Base-by-base conservation (phyloP, 1,284 basidiomycete genomes). In the Neotropicomus parvogracilis region DNA sequence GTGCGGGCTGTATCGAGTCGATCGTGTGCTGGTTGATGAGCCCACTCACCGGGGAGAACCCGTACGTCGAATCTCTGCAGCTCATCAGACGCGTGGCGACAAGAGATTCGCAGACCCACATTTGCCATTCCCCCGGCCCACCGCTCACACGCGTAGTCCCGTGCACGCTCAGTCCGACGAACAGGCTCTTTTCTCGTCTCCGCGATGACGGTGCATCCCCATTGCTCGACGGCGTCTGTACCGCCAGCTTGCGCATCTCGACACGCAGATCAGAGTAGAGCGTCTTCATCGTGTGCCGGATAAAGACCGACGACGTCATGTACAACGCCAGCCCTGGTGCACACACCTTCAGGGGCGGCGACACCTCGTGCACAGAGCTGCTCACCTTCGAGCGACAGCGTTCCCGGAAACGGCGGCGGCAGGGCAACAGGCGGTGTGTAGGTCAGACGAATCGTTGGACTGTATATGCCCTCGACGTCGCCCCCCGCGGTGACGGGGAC, bases 251-350 rank as follows among this genome's bases (percentile, higher is more conserved):
- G 16, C 69, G 72, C 26, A 86, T 66, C 32, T 73, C 72, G 29
- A 90, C 76, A 5, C 62, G 64, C 33, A 88, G 66, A 59, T 87
- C 79, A 13, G 81, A 75, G 60, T 88, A 88, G 13, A 90, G 65
- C 7, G 88, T 81, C 57, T 81, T 84, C 57, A 90, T 75, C 5
- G 85, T 83, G 54, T 85, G 85, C 19, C 83, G 75, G 20, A 89
- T 67, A 54, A 89, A 79, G 3, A 77, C 75, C 3, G 85, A 80
- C 0, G 85, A 87, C 1, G 83, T 77, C 51, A 82, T 71, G 63
- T 90, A 90, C 33, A 89, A 59, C 8, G 82, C 78, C 6, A 86
- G 63, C 26, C 87, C 85, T 88, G 50, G 8, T 17, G 20, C n/a
- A n/a, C n/a, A n/a, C n/a, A 13, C 4, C 11, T 34, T 55, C 29